These are phyloP conservation scores for Collybia mongolica DNA, from an alignment of 768 basidiomycete species.

Conservation along the genomic window DNA sequence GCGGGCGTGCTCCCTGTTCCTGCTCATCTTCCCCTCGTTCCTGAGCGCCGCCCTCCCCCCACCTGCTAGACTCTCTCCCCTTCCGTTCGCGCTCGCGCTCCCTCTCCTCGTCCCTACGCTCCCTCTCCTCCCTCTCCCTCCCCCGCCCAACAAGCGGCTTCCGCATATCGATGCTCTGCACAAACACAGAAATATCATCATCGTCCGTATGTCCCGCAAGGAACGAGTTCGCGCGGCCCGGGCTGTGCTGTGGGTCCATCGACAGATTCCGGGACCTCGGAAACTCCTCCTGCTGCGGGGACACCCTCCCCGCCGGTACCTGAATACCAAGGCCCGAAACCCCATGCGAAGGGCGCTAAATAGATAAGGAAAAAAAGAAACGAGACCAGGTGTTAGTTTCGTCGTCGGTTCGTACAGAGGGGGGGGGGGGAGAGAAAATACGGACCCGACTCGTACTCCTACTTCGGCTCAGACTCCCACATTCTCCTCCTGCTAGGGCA, in stretches of 20 bases:
- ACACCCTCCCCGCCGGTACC: no score
- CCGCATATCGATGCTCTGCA: constrained; percentile 72
- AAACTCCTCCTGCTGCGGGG: not conserved
- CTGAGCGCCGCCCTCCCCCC: constrained; percentile 14
- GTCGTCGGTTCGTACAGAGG: no score
- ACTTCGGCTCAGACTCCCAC: not conserved
- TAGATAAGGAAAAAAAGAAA: no score
- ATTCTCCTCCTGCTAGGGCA: not conserved
- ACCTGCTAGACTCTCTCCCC: no score
- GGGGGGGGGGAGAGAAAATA: no score
- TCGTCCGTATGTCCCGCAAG: constrained; percentile 57
- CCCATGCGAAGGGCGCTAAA: no score
- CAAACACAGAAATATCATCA: constrained; percentile 76
- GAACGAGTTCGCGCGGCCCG: constrained; percentile 31
- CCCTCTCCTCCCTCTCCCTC: constrained; percentile 23
- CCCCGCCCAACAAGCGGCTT: constrained; percentile 55
- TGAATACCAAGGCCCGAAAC: no score
- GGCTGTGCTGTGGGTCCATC: constrained; percentile 4
- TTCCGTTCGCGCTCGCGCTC: constrained; percentile 3
- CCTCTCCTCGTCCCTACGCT: constrained; percentile 10
- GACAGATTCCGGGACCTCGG: constrained; percentile 5
- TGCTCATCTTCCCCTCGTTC: not conserved
- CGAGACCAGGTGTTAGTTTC: no score
- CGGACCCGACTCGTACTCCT: no score
- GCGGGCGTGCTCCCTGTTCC: no score